Evolutionary conservation across 495 filamentous ascomycete genomes (phyloP), one percentile per base, ranked within the genome.

Genomic region (Xylaria castorea): DNA sequence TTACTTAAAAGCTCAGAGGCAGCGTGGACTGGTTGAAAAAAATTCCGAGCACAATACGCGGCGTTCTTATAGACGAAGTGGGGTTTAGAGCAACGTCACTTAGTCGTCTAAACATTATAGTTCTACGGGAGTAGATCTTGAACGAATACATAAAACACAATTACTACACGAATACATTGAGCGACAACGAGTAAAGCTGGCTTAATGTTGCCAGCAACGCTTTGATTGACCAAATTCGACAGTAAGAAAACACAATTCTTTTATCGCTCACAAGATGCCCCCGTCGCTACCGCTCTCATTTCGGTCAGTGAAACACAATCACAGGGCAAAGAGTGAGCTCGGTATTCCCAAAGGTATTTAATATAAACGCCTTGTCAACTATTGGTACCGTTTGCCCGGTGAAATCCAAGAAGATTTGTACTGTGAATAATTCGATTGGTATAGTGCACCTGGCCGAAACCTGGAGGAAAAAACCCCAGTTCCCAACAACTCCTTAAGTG

Each of bases 381-480:
- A 51, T 44, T 34, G 40, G 25, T 18, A 16, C 32, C 8, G 20
- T 38, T 38, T 7, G n/a, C 30, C 30, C 46, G 42, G 20, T 27
- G 30, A 51, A 50, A 14, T 25, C 36, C n/a, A 57, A 51, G 5
- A 12, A 42, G 30, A 53, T 32, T 36, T 71, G 69, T 44, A 71
- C 66, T 58, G 25, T 36, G 46, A 50, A 58, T 46, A 22, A 57
- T 67, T 38, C 16, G 34, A 66, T 48, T 66, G 70, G 70, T 67
- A 72, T 66, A 72, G n/a, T 71, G 62, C 30, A 66, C 36, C 61
- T 18, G 61, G 48, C 34, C 44, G 34, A 65, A 44, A 22, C 68
- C 68, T 20, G 1, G 58, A 18, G 50, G 60, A 27, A 46, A 57
- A 65, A 38, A 38, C 48, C 27, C 18, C 51, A 61, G 40, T 42